Percentiles rank a stretch among this genome's conserved stretches.
Evolutionary conservation across 768 basidiomycete species (phyloP).

Genomic region (Amanita rimosa): DNA sequence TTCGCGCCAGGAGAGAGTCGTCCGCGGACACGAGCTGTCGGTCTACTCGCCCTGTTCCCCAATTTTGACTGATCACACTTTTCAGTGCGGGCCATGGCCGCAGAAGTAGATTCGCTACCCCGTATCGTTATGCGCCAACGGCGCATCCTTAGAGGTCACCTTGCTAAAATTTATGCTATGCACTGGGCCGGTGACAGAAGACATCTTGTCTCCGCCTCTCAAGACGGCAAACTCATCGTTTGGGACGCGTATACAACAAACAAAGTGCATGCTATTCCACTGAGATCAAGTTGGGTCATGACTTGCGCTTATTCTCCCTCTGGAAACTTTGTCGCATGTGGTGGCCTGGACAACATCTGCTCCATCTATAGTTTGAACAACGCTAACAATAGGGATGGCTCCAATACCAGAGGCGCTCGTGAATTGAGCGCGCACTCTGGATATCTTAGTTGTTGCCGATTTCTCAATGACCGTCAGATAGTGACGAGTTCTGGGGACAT

Average conservation of each 20-base stretch:
- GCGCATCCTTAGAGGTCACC: conserved; percentile 90
- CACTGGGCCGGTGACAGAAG: conserved; percentile 98
- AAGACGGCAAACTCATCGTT: conserved; percentile 98
- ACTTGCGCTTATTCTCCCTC: conserved; percentile 98
- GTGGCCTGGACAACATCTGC: conserved; percentile 98
- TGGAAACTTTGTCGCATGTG: conserved; percentile 95
- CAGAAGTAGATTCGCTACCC: conserved; percentile 90
- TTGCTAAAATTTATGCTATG: conserved; percentile 99
- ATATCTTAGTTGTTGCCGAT: conserved; percentile 96
- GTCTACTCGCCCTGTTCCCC: conserved; percentile 25
- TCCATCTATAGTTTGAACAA: conserved; percentile 91
- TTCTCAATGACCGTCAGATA: conserved; percentile 98
- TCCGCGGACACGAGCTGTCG: conserved; percentile 96
- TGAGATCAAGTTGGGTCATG: conserved; percentile 99
- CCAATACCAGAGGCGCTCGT: conserved; percentile 77
- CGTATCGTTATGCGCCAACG: conserved; percentile 96
- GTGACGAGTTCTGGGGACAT: conserved; percentile 97
- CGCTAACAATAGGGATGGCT: conserved; percentile 45
- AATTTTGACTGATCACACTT: conserved; percentile 7
- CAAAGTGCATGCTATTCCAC: conserved; percentile 98
- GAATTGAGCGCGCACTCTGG: conserved; percentile 97
- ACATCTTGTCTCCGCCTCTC: conserved; percentile 98
- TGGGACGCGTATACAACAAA: conserved; percentile 99
- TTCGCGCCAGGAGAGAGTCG: conserved; percentile 90
- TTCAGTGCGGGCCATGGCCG: conserved; percentile 95